phyloP scores from a whole-genome alignment of 108 stramenopile genomes.

The Chaetoceros muelleri region DNA sequence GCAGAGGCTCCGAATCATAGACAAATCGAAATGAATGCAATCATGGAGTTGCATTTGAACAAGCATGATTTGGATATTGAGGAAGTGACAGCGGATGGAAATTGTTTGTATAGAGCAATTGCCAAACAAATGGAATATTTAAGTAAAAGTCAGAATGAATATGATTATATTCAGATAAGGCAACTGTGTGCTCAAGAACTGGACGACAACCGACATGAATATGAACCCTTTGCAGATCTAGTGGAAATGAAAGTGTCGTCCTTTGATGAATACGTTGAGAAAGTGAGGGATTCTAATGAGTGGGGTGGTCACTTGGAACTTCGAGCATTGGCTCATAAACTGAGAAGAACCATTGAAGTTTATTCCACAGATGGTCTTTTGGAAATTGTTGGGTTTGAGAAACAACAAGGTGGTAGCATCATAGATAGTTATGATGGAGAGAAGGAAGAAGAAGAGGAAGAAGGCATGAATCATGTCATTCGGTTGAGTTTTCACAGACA shows the following conservation, averaged over 20 bases:
- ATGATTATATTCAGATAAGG: slow-evolving; percentile 24
- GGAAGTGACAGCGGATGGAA: slow-evolving; percentile 90
- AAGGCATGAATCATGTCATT: slow-evolving; percentile 37
- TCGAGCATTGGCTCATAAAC: slow-evolving; percentile 65
- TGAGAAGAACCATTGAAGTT: slow-evolving; percentile 79
- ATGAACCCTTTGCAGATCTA: slow-evolving; percentile 84
- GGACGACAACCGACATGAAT: slow-evolving; percentile 50
- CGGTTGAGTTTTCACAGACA: slow-evolving; percentile 87
- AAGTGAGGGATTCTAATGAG: slow-evolving; percentile 70
- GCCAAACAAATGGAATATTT: slow-evolving; percentile 45
- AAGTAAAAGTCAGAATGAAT: not conserved
- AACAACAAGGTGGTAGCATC: slow-evolving; percentile 11
- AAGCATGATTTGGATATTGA: slow-evolving; percentile 39
- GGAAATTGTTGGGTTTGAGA: slow-evolving; percentile 36
- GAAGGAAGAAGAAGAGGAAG: slow-evolving; percentile 12
- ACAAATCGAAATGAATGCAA: slow-evolving; percentile 47
- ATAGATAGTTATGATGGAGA: slow-evolving; percentile 13
- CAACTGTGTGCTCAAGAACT: slow-evolving; percentile 57
- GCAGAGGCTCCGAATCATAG: slow-evolving; percentile 52
- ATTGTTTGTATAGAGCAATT: slow-evolving; percentile 93
- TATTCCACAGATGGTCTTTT: slow-evolving; percentile 45
- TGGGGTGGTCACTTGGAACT: slow-evolving; percentile 98
- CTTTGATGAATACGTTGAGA: slow-evolving; percentile 77
- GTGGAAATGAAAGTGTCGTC: slow-evolving; percentile 34
- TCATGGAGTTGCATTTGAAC: slow-evolving; percentile 26